These are phyloP conservation scores for Arthroderma sp. DNA, from an alignment of 2,329 filamentous ascomycete genomes.

Conservation along the genomic window DNA sequence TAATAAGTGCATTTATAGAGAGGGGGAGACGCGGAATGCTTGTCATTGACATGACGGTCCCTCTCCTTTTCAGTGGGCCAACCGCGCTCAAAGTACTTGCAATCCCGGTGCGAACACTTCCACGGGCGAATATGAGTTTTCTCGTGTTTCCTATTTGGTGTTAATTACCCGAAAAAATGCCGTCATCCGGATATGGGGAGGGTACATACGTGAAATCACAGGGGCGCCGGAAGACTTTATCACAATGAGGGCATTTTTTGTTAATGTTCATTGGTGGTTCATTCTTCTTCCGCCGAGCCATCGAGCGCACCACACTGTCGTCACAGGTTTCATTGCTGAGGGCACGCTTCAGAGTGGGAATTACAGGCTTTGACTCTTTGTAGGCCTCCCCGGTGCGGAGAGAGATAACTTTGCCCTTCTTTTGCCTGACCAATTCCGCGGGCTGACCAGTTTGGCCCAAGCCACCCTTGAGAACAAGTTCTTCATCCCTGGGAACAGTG, in stretches of 20 bases:
- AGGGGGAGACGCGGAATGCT: conserved; percentile 67
- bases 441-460: conserved; percentile 69
- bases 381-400: conserved; percentile 57
- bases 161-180: conserved; percentile 7
- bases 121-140: conserved; percentile 94
- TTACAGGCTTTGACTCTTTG: conserved; percentile 25
- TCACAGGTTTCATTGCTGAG: conserved; percentile 47
- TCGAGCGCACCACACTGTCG: conserved; percentile 78
- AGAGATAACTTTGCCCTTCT: conserved; percentile 67
- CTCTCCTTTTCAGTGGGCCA: conserved; percentile 98
- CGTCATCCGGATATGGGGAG: neutral
- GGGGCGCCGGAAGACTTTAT: conserved; percentile 89
- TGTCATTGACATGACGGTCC: conserved; percentile 91
- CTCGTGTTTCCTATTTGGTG: conserved; percentile 59
- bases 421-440: conserved; percentile 69
- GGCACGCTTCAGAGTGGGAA: conserved; percentile 38
- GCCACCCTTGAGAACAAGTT: conserved; percentile 69
- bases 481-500: conserved; percentile 43
- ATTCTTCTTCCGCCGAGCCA: conserved; percentile 92
- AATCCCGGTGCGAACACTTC: conserved; percentile 72
- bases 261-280: conserved; percentile 72
- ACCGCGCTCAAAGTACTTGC: conserved; percentile 81
- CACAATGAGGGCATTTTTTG: conserved; percentile 69
- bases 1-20: conserved; percentile 74
- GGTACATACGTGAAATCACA: conserved; percentile 63